Evolutionary conservation across 2,329 filamentous ascomycete genomes (phyloP).

Genomic region (Venturia asperata): DNA sequence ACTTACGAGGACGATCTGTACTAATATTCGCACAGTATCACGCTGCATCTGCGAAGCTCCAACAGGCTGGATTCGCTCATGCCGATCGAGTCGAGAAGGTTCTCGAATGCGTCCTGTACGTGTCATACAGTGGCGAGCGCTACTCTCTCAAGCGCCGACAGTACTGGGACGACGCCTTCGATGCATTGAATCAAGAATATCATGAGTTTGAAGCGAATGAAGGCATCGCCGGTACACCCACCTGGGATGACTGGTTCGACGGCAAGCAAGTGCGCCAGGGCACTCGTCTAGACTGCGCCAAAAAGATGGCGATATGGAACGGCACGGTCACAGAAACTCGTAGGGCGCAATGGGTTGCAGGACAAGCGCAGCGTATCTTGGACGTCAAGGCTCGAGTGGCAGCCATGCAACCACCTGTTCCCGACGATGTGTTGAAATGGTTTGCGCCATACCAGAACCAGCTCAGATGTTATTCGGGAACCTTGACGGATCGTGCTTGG

Average conservation of each 20-base stretch:
- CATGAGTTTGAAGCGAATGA: not conserved
- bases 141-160: not conserved
- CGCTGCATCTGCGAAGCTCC: not conserved
- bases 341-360: not conserved
- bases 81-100: not conserved
- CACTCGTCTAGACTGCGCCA: not conserved
- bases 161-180: not conserved
- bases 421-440: not conserved
- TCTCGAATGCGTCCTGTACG: not conserved
- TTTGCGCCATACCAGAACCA: not conserved
- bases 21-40: not conserved
- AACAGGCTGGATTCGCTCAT: not conserved
- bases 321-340: not conserved
- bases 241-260: not conserved
- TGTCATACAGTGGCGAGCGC: not conserved
- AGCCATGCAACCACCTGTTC: not conserved
- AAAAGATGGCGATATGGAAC: not conserved
- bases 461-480: not conserved
- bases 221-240: not conserved
- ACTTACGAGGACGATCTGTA: not conserved
- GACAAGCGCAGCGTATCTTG: not conserved
- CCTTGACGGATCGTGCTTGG: not conserved
- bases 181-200: not conserved
- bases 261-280: not conserved
- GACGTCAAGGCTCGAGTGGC: not conserved